Conservation (phyloP, 192 early-diverging fungal genomes). For the Coemansia sp. region DNA sequence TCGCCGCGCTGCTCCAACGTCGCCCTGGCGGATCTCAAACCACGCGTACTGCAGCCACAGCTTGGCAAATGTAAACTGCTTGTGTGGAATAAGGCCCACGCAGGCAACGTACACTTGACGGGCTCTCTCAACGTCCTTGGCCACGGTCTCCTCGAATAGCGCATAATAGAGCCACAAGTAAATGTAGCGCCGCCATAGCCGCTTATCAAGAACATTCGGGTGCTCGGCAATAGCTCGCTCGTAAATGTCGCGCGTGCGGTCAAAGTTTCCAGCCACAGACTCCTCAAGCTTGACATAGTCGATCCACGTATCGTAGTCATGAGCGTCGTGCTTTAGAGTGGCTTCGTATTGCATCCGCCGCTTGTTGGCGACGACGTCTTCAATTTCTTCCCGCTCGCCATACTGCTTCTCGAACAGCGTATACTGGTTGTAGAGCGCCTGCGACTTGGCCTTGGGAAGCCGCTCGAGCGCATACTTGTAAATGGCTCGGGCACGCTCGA, state of each 20-base stretch:
- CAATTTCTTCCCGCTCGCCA: slow-evolving; percentile 86
- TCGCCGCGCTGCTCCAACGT: slow-evolving; percentile 76
- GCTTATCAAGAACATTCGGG: slow-evolving; percentile 85
- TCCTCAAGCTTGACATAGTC: slow-evolving; percentile 95
- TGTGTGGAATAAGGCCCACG: slow-evolving; percentile 88
- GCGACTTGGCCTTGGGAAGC: slow-evolving; percentile 78
- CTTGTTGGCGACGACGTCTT: slow-evolving; percentile 88
- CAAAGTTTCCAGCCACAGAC: slow-evolving; percentile 61
- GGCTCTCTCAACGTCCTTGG: slow-evolving; percentile 79
- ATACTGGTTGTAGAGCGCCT: slow-evolving; percentile 93
- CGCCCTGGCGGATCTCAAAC: slow-evolving; percentile 81
- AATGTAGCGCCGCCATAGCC: slow-evolving; percentile 96
- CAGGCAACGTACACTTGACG: slow-evolving; percentile 83
- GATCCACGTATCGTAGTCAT: slow-evolving; percentile 99
- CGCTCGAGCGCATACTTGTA: slow-evolving; percentile 94
- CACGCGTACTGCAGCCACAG: slow-evolving; percentile 95
- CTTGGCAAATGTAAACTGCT: slow-evolving; percentile 95
- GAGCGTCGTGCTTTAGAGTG: slow-evolving; percentile 66
- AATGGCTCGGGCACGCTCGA: slow-evolving; percentile 91
- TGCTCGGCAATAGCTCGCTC: slow-evolving; percentile 92
- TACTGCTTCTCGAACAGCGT: slow-evolving; percentile 97
- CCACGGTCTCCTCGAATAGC: slow-evolving; percentile 89
- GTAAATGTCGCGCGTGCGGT: slow-evolving; percentile 89
- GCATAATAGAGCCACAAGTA: slow-evolving; percentile 99
- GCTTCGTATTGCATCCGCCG: slow-evolving; percentile 91